phyloP scores from a whole-genome alignment of 2,329 filamentous ascomycete genomes.

The Trichoderma simmonsii region DNA sequence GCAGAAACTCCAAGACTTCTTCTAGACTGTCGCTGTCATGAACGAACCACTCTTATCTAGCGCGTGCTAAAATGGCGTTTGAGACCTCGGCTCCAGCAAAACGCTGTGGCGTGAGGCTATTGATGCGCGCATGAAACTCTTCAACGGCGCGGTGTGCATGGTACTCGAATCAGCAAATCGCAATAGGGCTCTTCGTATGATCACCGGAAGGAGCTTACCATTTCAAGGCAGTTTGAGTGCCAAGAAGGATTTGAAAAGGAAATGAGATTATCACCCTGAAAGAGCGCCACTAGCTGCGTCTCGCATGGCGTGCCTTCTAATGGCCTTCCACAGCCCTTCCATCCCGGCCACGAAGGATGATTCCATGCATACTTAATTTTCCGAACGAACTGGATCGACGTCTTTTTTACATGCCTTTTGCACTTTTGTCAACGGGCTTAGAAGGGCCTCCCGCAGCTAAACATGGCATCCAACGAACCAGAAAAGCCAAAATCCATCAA shows the following conservation, averaged over 20 bases:
- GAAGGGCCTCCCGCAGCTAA: background rate
- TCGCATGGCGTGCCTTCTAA: background rate
- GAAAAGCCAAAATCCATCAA: constrained; percentile 7
- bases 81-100: background rate
- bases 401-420: background rate
- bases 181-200: background rate
- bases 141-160: background rate
- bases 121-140: background rate
- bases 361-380: background rate
- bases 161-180: background rate
- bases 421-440: background rate
- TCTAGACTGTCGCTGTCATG: background rate
- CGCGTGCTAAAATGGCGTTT: background rate
- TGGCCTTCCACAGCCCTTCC: background rate
- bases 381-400: background rate
- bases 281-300: background rate
- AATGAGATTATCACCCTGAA: background rate
- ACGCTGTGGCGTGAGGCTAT: background rate
- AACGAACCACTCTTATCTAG: background rate
- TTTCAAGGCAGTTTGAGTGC: background rate
- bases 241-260: background rate
- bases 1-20: background rate
- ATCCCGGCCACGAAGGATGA: background rate
- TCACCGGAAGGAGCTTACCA: background rate
- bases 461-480: background rate